phyloP scores from a whole-genome alignment of 768 basidiomycete genomes.

The Mrakia gelida region DNA sequence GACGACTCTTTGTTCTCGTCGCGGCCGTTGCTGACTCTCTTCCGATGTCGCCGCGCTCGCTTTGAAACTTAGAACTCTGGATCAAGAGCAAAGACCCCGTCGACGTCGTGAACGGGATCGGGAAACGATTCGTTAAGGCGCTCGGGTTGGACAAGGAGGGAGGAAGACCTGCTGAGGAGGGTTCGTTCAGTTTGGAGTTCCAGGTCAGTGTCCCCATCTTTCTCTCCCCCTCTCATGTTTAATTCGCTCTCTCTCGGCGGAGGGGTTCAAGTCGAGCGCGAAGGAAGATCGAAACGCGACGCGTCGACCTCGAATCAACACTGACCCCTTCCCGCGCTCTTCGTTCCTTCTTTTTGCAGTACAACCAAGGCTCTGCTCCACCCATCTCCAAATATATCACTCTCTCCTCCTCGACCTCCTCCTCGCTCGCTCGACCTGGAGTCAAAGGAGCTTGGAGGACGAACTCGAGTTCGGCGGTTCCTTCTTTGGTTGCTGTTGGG shows the following conservation, averaged over 20 bases:
- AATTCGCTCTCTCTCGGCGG: too few species aligned
- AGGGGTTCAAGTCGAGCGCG: too few species aligned
- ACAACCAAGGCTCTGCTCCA: neutral
- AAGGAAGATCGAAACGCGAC: neutral
- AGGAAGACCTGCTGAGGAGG: slow-evolving; percentile 52
- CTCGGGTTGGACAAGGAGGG: slow-evolving; percentile 60
- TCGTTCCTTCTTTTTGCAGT: neutral
- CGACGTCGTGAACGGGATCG: slow-evolving; percentile 75
- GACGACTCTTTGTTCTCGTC: too few species aligned
- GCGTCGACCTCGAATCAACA: neutral
- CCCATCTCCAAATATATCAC: neutral
- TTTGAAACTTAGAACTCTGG: slow-evolving; percentile 61
- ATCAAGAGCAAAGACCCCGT: slow-evolving; percentile 79
- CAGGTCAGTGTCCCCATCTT: slow-evolving; percentile 58
- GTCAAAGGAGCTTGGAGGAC: neutral
- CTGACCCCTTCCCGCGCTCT: neutral
- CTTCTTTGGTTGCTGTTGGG: neutral
- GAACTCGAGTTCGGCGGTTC: neutral
- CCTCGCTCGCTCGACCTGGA: neutral
- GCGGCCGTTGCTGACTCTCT: too few species aligned
- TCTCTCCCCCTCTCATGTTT: too few species aligned
- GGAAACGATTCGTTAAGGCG: slow-evolving; percentile 72
- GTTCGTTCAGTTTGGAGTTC: slow-evolving; percentile 82
- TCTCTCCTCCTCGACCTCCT: neutral
- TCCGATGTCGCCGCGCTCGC: too few species aligned